Evolutionary conservation across 2,329 filamentous ascomycete genomes (phyloP).

Genomic region (Aquanectria penicillioides): DNA sequence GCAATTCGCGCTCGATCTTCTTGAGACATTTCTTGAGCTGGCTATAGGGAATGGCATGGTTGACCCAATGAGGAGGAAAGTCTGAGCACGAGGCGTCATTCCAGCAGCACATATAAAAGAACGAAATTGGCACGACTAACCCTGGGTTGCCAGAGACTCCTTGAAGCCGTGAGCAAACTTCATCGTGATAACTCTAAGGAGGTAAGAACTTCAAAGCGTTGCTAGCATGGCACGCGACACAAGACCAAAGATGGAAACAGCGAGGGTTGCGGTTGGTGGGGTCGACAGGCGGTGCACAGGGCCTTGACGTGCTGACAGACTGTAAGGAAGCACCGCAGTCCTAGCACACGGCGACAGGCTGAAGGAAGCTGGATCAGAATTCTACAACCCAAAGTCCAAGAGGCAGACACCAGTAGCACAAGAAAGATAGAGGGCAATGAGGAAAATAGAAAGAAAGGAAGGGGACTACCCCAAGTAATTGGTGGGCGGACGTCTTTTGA

Average conservation of each 20-base stretch:
- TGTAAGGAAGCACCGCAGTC: neutral
- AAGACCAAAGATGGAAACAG: constrained; percentile 7
- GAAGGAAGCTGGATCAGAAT: neutral
- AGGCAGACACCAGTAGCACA: neutral
- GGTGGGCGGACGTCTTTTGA: too few species aligned
- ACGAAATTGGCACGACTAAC: constrained; percentile 39
- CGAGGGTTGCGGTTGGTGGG: constrained; percentile 8
- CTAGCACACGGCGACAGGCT: neutral
- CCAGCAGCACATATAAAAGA: neutral
- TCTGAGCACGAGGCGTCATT: constrained; percentile 48
- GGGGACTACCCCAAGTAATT: neutral
- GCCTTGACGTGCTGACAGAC: neutral
- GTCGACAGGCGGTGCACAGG: neutral
- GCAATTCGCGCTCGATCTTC: constrained; percentile 77
- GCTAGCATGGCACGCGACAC: constrained; percentile 35
- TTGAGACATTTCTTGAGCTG: constrained; percentile 92
- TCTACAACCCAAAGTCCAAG: neutral
- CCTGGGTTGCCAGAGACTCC: constrained; percentile 72
- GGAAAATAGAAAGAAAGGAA: neutral
- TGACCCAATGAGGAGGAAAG: constrained; percentile 78
- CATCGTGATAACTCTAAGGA: constrained; percentile 61
- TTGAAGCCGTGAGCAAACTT: constrained; percentile 88
- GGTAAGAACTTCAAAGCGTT: constrained; percentile 18
- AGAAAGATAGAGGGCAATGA: neutral
- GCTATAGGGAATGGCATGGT: constrained; percentile 83